Evolutionary conservation across 2,329 filamentous ascomycete genomes (phyloP), one percentile per base, ranked within the genome.

Genomic region (Phaeomoniella chlamydospora): DNA sequence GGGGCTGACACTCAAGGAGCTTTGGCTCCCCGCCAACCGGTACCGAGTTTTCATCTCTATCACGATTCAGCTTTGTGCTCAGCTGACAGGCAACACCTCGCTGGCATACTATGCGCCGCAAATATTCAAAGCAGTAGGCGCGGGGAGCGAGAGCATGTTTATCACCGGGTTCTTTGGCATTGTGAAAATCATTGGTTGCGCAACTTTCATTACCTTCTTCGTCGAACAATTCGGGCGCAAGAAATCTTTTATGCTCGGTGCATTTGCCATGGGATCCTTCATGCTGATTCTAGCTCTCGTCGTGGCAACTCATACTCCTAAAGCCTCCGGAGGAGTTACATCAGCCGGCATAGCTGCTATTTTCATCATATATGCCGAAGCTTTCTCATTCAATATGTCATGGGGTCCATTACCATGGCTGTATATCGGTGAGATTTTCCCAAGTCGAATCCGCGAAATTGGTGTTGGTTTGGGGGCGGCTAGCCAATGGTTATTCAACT

Each of bases 111-210:
- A 66, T 43, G 64, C 64, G 1, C 65, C 62, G 1, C 67, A 70
- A 44, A 63, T 70, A 29, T 70, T 70, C 49, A 52, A 54, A 11
- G 56, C 64, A 3, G 62, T 70, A 6, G 65, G 66, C 3, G 64
- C 65, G 4, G 64, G 64, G 3, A 9, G n/a, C 9, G 53, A 61
- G n/a, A 51, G 55, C 18, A 60, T 67, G 29, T 53, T 70, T 5
- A 57, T 70, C 35, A 69, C 63, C 1, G 67, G 65, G 6, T 67
- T 70, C 49, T 70, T 71, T 31, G 66, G 67, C 2, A 50, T 68
- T 5, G 61, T 67, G 39, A 70, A 70, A 48, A 62, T 70, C 15
- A 51, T 65, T 0, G 62, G 64, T 3, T 65, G 65, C 31, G 39
- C 54, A 9, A 55, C 59, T 39, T 68, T 68, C 46, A 54, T 67